phyloP scores from a whole-genome alignment of 2,329 filamentous ascomycete genomes.

The Diaporthe nobilis region DNA sequence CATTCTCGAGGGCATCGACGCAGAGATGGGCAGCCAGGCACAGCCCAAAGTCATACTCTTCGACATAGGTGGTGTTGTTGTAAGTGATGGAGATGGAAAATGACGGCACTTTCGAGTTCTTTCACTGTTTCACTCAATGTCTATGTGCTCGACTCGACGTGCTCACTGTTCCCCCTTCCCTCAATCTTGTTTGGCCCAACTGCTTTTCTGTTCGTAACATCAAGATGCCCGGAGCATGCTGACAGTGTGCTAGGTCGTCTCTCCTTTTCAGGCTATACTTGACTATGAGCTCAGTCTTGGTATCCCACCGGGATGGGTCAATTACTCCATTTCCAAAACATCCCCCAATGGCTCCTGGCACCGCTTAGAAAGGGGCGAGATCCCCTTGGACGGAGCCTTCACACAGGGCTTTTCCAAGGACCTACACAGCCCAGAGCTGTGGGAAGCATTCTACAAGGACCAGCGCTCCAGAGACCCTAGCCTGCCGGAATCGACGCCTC shows the following conservation, averaged over 20 bases:
- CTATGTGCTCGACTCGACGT: neutral
- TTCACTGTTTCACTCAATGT: neutral
- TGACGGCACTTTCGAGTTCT: neutral
- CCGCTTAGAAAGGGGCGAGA: slow-evolving; percentile 85
- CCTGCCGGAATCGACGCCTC: slow-evolving; percentile 63
- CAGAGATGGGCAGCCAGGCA: slow-evolving; percentile 59
- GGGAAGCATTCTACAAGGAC: slow-evolving; percentile 74
- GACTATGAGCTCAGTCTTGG: slow-evolving; percentile 84
- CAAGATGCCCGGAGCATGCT: slow-evolving; percentile 37
- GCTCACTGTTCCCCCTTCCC: neutral
- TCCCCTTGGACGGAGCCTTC: slow-evolving; percentile 81
- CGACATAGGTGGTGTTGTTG: slow-evolving; percentile 96
- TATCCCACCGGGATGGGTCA: slow-evolving; percentile 92
- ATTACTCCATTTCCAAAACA: slow-evolving; percentile 86
- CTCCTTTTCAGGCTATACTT: slow-evolving; percentile 92
- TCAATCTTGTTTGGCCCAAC: neutral
- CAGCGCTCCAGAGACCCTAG: slow-evolving; percentile 59
- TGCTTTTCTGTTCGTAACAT: neutral
- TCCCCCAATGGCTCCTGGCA: slow-evolving; percentile 90
- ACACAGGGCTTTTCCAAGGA: slow-evolving; percentile 83
- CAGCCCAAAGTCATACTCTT: slow-evolving; percentile 84
- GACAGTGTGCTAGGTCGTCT: slow-evolving; percentile 77
- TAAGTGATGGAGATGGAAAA: slow-evolving; percentile 68
- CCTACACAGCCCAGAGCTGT: slow-evolving; percentile 75
- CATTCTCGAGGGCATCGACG: slow-evolving; percentile 50